Conservation (phyloP, 768 basidiomycete species). For the Boletus reticulatus region DNA sequence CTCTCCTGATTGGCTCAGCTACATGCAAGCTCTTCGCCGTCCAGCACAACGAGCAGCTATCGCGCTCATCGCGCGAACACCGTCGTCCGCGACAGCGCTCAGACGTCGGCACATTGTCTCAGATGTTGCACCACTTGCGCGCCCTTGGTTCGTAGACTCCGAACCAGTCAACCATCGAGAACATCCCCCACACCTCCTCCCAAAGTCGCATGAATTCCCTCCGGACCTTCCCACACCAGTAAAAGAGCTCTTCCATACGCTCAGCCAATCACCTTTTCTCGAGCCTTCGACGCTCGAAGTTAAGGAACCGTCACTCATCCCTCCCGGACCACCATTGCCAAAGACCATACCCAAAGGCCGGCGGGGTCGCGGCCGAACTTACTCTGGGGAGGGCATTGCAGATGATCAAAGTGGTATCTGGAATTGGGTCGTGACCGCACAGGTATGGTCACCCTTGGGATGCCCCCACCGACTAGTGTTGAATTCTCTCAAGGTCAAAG, state of each 20-base stretch:
- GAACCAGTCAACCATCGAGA: constrained; percentile 23
- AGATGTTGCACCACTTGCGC: neutral
- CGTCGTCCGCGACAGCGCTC: neutral
- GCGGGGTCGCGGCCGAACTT: constrained; percentile 64
- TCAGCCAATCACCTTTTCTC: constrained; percentile 64
- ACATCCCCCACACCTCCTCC: constrained; percentile 26
- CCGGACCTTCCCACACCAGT: constrained; percentile 50
- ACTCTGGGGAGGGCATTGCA: constrained; percentile 57
- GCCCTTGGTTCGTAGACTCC: constrained; percentile 71
- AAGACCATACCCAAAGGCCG: constrained; percentile 54
- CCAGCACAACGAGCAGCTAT: constrained; percentile 4
- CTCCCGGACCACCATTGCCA: constrained; percentile 62
- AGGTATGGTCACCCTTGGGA: constrained; percentile 41
- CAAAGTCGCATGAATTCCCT: constrained; percentile 39
- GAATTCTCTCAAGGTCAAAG: constrained; percentile 59
- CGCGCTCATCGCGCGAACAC: neutral
- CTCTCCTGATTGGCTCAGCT: constrained; percentile 5
- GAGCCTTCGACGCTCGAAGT: constrained; percentile 60
- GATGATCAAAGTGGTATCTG: constrained; percentile 60
- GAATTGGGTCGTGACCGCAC: constrained; percentile 74
- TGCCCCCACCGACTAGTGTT: neutral
- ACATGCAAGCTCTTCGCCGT: constrained; percentile 23
- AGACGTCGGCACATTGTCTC: constrained; percentile 11
- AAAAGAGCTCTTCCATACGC: constrained; percentile 53
- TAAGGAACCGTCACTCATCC: constrained; percentile 45